Conservation (phyloP, 2,329 filamentous ascomycete genomes). For the Pseudogymnoascus sp. region DNA sequence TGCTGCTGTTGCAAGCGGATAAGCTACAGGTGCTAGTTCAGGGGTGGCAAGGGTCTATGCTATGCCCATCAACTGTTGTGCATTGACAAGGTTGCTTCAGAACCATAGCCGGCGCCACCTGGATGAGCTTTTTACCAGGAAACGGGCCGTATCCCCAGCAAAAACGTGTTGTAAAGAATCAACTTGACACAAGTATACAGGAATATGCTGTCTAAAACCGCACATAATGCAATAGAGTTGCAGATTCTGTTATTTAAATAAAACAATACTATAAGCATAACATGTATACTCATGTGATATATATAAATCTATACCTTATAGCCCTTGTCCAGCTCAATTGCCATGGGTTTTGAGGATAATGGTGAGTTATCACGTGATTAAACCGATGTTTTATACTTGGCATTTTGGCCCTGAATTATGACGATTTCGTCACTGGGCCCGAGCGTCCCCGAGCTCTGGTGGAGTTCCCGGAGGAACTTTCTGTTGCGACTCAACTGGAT, state of each 20-base stretch:
- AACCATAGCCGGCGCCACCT: too few species aligned
- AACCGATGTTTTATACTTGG: neutral
- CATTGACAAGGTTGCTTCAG: neutral
- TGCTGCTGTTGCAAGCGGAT: conserved; percentile 14
- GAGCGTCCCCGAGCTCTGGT: conserved; percentile 6
- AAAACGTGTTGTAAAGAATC: neutral
- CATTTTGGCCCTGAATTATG: neutral
- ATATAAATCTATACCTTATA: neutral
- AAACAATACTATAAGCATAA: neutral
- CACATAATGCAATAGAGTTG: neutral
- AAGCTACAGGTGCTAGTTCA: neutral
- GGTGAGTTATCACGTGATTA: neutral
- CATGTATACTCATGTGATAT: neutral
- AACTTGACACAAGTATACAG: neutral
- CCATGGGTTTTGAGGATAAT: neutral
- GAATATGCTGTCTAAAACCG: neutral
- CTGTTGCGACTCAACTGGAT: neutral
- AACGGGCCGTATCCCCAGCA: neutral
- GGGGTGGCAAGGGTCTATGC: neutral
- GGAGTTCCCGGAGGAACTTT: neutral
- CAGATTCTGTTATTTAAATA: neutral
- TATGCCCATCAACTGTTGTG: neutral
- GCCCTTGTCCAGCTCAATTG: neutral
- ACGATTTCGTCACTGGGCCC: neutral
- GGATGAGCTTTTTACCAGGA: neutral